Evolutionary conservation across 805 yeast species (phyloP).

Genomic region (Nakazawaea wyomingensis): DNA sequence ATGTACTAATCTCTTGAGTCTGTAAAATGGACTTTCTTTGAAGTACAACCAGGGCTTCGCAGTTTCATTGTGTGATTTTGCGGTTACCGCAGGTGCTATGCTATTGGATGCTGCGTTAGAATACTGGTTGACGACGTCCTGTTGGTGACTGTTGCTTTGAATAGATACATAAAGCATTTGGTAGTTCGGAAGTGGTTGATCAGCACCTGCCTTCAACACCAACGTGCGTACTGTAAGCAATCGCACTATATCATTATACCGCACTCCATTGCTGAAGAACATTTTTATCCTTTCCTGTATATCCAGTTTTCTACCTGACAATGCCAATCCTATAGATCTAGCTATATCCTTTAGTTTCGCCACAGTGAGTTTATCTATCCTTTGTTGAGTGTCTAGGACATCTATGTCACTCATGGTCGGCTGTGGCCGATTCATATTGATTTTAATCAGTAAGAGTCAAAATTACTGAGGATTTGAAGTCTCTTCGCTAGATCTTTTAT

Average conservation of each 20-base stretch:
- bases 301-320: constrained; percentile 57
- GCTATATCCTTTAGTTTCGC: constrained; percentile 49
- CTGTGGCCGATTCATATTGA: constrained; percentile 14
- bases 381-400: constrained; percentile 24
- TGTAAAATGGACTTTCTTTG: constrained; percentile 52
- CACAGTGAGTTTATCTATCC: constrained; percentile 37
- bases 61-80: background rate
- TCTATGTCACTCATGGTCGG: constrained; percentile 15
- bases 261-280: constrained; percentile 37
- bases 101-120: constrained; percentile 6
- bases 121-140: constrained; percentile 21
- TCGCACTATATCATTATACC: constrained; percentile 35
- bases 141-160: constrained; percentile 17
- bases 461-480: too few relatives aligned
- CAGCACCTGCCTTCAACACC: constrained; percentile 31
- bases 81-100: background rate
- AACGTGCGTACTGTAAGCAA: constrained; percentile 40
- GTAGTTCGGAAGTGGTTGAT: constrained; percentile 35
- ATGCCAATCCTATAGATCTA: constrained; percentile 41
- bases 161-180: constrained; percentile 21
- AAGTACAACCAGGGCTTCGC: constrained; percentile 40
- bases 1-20: constrained; percentile 39
- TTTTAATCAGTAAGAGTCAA: background rate
- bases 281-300: constrained; percentile 48
- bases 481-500: background rate